Evolutionary conservation across 192 early-diverging fungal species (phyloP).

Genomic region (Backusella westeae): DNA sequence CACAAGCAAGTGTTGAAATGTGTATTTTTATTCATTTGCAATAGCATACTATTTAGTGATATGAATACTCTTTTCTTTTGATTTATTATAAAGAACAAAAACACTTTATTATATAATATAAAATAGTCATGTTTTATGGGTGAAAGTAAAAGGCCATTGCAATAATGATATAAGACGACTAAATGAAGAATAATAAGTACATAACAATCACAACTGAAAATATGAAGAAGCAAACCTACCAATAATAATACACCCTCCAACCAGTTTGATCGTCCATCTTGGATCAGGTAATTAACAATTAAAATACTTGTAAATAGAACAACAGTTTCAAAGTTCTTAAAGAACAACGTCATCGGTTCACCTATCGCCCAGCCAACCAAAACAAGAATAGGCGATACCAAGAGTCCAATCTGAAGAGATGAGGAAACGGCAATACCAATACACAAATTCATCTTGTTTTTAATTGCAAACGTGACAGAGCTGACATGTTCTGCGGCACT

Average conservation of each 20-base stretch:
- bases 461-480: constrained; percentile 79
- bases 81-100: not conserved
- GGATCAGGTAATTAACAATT: constrained; percentile 73
- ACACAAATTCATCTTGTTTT: constrained; percentile 87
- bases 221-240: constrained; percentile 12
- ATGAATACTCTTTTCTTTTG: not conserved
- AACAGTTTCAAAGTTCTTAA: constrained; percentile 78
- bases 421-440: constrained; percentile 51
- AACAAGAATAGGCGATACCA: constrained; percentile 66
- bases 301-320: constrained; percentile 79
- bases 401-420: constrained; percentile 80
- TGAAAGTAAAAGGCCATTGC: constrained; percentile 81
- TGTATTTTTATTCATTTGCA: too few species aligned
- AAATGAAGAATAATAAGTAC: not conserved
- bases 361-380: constrained; percentile 87
- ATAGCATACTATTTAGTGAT: not conserved
- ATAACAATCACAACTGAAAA: not conserved
- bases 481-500: constrained; percentile 71
- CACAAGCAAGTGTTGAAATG: too few species aligned
- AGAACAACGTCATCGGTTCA: constrained; percentile 80
- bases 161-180: constrained; percentile 78
- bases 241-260: constrained; percentile 86
- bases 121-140: constrained; percentile 26
- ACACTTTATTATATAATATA: not conserved
- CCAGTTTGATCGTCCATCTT: constrained; percentile 91